Percentiles rank a stretch among this genome's conserved stretches.
Conservation (phyloP, 768 basidiomycete genomes). For the Trametopsis cervina region DNA sequence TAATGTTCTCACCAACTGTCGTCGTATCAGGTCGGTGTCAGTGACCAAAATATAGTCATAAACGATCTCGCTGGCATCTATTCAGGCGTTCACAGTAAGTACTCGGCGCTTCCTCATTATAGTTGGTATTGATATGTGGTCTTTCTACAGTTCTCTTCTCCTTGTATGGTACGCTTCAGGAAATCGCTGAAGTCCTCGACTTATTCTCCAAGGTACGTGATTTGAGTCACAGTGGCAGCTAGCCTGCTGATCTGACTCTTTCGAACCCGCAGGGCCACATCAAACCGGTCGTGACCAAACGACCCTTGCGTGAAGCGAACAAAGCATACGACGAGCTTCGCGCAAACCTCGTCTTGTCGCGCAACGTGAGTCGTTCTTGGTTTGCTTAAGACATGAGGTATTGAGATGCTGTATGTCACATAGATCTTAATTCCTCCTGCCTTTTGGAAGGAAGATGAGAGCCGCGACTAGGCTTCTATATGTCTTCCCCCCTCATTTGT, state of each 20-base stretch:
- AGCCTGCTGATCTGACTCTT: neutral
- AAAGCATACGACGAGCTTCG: neutral
- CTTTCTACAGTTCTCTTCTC: neutral
- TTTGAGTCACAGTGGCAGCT: neutral
- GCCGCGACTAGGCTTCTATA: too few relatives aligned
- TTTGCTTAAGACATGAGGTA: too few relatives aligned
- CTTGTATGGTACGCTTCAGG: neutral
- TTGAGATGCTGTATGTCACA: neutral
- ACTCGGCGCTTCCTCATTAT: neutral
- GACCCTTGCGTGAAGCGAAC: neutral
- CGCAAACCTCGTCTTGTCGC: neutral
- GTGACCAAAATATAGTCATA: neutral
- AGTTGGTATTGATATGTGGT: neutral
- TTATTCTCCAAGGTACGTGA: neutral
- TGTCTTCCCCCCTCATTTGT: too few relatives aligned
- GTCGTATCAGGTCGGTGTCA: neutral
- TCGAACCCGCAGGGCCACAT: neutral
- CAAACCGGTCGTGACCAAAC: neutral
- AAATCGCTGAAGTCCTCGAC: neutral
- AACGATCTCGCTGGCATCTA: neutral
- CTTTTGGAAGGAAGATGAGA: neutral
- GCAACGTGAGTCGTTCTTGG: neutral
- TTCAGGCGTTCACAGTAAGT: neutral
- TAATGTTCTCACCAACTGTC: too few relatives aligned
- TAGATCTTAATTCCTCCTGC: neutral